Conservation (phyloP, 345 rosid species). For the Arabis hirsuta region DNA sequence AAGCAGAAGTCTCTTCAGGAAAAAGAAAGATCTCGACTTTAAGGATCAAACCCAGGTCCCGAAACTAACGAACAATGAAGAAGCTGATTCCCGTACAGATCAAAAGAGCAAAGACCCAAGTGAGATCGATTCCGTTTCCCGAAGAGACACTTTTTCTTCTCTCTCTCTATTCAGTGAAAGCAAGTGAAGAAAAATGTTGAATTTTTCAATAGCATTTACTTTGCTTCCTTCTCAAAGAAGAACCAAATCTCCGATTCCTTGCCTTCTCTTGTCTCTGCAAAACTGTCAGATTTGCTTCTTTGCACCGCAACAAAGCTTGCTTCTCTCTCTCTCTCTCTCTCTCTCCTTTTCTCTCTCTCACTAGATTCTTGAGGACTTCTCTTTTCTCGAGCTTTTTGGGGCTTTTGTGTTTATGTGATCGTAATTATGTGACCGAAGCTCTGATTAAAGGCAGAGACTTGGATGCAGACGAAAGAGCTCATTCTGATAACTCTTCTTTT, state of each 20-base stretch:
- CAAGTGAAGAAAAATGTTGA: constrained; percentile 24
- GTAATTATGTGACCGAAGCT: constrained; percentile 45
- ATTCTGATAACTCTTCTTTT: constrained; percentile 39
- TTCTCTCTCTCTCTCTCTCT: constrained; percentile 24
- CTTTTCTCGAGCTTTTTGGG: constrained; percentile 32
- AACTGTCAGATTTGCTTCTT: constrained; percentile 47
- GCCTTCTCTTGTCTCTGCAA: constrained; percentile 31
- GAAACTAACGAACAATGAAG: constrained; percentile 20
- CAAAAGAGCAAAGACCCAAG: constrained; percentile 34
- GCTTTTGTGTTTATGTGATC: constrained; percentile 42
- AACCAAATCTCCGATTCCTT: constrained; percentile 44
- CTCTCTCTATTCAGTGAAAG: constrained; percentile 27
- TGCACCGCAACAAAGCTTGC: constrained; percentile 43
- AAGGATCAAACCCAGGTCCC: constrained; percentile 39
- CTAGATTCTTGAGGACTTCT: constrained; percentile 19
- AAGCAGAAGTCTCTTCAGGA: constrained; percentile 18
- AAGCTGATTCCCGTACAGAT: constrained; percentile 34
- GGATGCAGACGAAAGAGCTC: constrained; percentile 43
- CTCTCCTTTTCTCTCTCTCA: constrained; percentile 25
- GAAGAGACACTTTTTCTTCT: background rate
- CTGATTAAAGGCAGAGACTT: constrained; percentile 39
- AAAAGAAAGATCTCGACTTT: constrained; percentile 39
- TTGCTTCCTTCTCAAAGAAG: constrained; percentile 33
- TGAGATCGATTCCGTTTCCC: constrained; percentile 37
- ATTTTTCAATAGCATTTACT: constrained; percentile 29